A percentile compares a stretch with the other conserved stretches of the same genome.
Evolutionary conservation across 2,329 filamentous ascomycete genomes (phyloP).

Genomic region (Verticillium longisporum): DNA sequence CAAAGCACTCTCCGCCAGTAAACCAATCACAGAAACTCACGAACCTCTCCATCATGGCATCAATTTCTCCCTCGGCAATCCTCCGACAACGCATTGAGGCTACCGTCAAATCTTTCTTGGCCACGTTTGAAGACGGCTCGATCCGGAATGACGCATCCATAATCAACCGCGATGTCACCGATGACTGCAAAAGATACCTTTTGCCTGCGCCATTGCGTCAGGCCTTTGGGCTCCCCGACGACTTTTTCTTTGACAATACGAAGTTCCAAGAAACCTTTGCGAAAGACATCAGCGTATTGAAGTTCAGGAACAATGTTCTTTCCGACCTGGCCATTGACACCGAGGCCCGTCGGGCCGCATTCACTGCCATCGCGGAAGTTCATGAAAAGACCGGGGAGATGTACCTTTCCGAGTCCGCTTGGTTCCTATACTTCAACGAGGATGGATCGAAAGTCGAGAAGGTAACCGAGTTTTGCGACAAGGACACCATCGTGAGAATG

Average conservation of each 20-base stretch:
- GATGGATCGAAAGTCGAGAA: slow-evolving; percentile 5
- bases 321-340: slow-evolving; percentile 6
- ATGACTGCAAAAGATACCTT: slow-evolving; percentile 4
- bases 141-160: slow-evolving; percentile 1
- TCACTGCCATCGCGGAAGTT: background rate
- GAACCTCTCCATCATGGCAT: slow-evolving; percentile 1
- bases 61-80: background rate
- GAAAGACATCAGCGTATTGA: slow-evolving; percentile 1
- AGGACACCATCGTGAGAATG: slow-evolving; percentile 23
- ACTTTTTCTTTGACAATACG: background rate
- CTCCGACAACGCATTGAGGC: slow-evolving; percentile 2
- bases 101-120: background rate
- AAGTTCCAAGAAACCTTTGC: background rate
- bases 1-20: no score
- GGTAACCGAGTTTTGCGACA: slow-evolving; percentile 24
- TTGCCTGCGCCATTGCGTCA: background rate
- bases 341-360: slow-evolving; percentile 3
- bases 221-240: background rate
- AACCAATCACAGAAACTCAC: no score
- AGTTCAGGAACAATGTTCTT: background rate
- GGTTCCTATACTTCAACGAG: slow-evolving; percentile 4
- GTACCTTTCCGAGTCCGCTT: background rate
- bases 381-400: background rate
- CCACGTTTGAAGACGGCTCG: background rate
- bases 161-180: slow-evolving; percentile 6